Evolutionary conservation across 1,139 yeast genomes (phyloP), one percentile per base, ranked within the genome.

Genomic region (Tardiomyces depauwii): DNA sequence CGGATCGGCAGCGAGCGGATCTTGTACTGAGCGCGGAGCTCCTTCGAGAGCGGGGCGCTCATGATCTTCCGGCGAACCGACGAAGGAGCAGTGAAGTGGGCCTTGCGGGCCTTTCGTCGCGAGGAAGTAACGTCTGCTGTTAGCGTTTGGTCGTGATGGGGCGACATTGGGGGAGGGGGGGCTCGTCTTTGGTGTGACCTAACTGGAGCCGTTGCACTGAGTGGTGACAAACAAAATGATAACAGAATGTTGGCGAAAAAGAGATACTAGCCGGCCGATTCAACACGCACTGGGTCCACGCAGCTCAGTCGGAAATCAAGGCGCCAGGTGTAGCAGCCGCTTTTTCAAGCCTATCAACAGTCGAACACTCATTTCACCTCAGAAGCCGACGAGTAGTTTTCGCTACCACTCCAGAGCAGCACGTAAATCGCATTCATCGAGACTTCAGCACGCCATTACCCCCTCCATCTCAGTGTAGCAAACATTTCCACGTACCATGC

Each of bases 41-140:
- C 98, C 82, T 93, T 91, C 66, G 98, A 91, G 68, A 93, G 83
- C 68, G 98, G 96, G 73, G 98, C 98, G 67, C 96, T 84, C 82
- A 93, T 78, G 74, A 93, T 77, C 63, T 75, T 77, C 78, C 98
- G 88, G 79, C 97, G 88, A 70, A 77, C 88, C 62, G 91, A 84
- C 61, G 98, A 91, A 67, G 98, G 94, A 62, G 99, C 94, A 66
- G 78, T 77, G 89, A 93, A 93, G 86, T 93, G 84, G 74, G 98
- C 98, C 89, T 91, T 91, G 86, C 99, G 89, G 75, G 97, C 80
- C 85, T 91, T 91, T 74, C 95, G 84, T 81, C 98, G 94, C 71
- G 96, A 91, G 74, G 95, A 83, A 69, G 98, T 88, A 76, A 91
- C 97, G 95, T 91, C 39, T 36, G 12, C 5, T 56, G 59, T 47